These are phyloP conservation scores for Picochlorum sp. DNA, from an alignment of 139 green algal genomes.

Conservation along the genomic window DNA sequence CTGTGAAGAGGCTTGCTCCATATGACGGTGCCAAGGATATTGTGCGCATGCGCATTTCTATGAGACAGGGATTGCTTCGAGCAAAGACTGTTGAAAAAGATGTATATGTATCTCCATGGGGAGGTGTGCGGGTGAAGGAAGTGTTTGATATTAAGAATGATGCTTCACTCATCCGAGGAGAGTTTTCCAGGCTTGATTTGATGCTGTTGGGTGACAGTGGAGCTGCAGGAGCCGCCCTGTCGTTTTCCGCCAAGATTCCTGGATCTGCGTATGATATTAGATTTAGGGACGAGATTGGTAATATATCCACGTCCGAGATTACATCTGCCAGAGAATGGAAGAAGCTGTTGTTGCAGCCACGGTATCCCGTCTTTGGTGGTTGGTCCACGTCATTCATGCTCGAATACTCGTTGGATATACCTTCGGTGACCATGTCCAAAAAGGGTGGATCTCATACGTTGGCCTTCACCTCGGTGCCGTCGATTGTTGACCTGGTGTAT, in stretches of 20 bases:
- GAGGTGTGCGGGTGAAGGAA: conserved; percentile 87
- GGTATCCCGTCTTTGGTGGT: conserved; percentile 79
- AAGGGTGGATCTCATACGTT: conserved; percentile 13
- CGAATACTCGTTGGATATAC: conserved; percentile 68
- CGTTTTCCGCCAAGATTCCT: conserved; percentile 51
- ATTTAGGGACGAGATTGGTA: conserved; percentile 82
- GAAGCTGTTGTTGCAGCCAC: conserved; percentile 47
- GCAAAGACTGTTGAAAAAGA: conserved; percentile 51
- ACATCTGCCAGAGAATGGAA: background rate
- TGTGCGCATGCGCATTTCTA: conserved; percentile 67
- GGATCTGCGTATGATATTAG: conserved; percentile 53
- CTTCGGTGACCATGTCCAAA: conserved; percentile 17
- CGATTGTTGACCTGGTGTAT: conserved; percentile 32
- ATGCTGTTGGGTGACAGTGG: conserved; percentile 9
- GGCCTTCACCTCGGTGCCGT: background rate
- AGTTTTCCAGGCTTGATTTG: conserved; percentile 56
- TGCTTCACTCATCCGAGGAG: conserved; percentile 25
- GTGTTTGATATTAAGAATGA: conserved; percentile 62
- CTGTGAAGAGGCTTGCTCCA: too few relatives aligned
- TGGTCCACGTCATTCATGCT: conserved; percentile 57
- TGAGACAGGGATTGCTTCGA: conserved; percentile 59
- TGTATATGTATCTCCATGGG: conserved; percentile 86
- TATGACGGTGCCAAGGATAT: background rate
- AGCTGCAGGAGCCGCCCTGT: background rate
- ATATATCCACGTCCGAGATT: conserved; percentile 65